Conservation (phyloP, 768 basidiomycete genomes). For the Leccinum sublutescens region DNA sequence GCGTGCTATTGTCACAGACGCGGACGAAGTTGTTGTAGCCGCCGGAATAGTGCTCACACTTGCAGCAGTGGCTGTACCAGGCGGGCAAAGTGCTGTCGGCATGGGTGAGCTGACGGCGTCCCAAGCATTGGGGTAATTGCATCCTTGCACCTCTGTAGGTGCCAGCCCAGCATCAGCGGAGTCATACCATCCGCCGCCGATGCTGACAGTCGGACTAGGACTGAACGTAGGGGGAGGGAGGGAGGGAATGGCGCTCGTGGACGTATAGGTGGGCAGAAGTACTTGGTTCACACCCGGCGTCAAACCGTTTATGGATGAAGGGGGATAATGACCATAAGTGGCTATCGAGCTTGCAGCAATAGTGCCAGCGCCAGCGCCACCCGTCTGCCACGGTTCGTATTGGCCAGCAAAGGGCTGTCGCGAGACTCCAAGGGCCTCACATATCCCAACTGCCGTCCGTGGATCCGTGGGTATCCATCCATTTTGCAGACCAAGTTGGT, state of each 20-base stretch:
- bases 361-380: slow-evolving; percentile 53
- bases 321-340: slow-evolving; percentile 52
- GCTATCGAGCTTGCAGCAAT: slow-evolving; percentile 42
- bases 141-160: slow-evolving; percentile 60
- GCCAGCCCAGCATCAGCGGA: slow-evolving; percentile 48
- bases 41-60: slow-evolving; percentile 1
- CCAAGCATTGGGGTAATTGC: slow-evolving; percentile 66
- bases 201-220: slow-evolving; percentile 38
- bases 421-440: slow-evolving; percentile 49
- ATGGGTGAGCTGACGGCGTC: slow-evolving; percentile 50
- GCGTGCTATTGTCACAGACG: slow-evolving; percentile 3
- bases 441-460: slow-evolving; percentile 61
- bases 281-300: slow-evolving; percentile 34
- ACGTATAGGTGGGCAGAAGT: slow-evolving; percentile 62
- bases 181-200: slow-evolving; percentile 60
- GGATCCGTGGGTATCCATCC: slow-evolving; percentile 83
- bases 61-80: slow-evolving; percentile 7
- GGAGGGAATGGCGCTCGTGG: slow-evolving; percentile 55
- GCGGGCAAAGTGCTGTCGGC: slow-evolving; percentile 44
- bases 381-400: slow-evolving; percentile 67
- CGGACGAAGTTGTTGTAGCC: slow-evolving; percentile 5
- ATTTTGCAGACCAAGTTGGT: slow-evolving; percentile 63
- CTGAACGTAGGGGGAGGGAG: slow-evolving; percentile 57
- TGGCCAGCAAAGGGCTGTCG: slow-evolving; percentile 48
- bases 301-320: slow-evolving; percentile 47